Conservation (phyloP, 2,329 filamentous ascomycete species). For the Scedosporium apiospermum region DNA sequence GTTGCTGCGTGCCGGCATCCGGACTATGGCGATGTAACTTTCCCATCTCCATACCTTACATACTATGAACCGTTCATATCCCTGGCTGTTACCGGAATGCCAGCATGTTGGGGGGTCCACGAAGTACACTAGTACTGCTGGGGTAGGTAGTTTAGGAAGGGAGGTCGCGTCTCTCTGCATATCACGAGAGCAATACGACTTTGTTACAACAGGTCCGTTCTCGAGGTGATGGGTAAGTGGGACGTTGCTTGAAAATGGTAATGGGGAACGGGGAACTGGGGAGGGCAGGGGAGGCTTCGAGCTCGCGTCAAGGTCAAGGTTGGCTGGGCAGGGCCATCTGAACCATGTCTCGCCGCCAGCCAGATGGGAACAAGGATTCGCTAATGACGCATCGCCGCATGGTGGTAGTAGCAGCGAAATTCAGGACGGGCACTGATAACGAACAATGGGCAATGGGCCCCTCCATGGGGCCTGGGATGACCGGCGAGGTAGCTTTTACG, state of each 20-base stretch:
- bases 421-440: not conserved
- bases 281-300: not conserved
- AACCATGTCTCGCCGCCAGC: too few species aligned
- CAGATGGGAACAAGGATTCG: not conserved
- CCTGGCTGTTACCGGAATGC: too few species aligned
- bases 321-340: not conserved
- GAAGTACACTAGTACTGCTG: too few species aligned
- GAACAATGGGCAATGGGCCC: not conserved
- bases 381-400: not conserved
- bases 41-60: too few species aligned
- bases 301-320: not conserved
- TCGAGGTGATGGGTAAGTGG: conserved; percentile 3
- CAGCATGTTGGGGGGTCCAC: too few species aligned
- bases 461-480: not conserved
- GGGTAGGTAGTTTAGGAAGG: too few species aligned
- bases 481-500: not conserved
- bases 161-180: too few species aligned
- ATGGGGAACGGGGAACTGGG: not conserved
- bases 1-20: too few species aligned
- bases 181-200: not conserved
- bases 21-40: too few species aligned
- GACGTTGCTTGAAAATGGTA: not conserved
- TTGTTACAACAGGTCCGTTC: conserved; percentile 1
- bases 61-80: too few species aligned
- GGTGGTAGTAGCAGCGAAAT: not conserved